Evolutionary conservation across 2,329 filamentous ascomycete species (phyloP).

Genomic region (Beauveria bassiana): DNA sequence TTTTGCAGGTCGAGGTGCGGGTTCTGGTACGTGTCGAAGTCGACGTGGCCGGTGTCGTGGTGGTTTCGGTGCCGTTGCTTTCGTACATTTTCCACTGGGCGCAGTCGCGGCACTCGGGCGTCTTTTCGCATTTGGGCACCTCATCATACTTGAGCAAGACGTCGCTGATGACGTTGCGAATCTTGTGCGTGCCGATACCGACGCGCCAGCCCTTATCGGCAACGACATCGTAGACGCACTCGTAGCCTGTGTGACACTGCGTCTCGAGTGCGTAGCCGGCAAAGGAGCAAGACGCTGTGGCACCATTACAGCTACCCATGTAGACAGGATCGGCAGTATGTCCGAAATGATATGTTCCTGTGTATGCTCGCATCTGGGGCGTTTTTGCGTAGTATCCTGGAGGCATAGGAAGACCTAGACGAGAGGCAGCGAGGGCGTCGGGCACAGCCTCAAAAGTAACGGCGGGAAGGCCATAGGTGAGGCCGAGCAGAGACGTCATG

Average conservation of each 20-base stretch:
- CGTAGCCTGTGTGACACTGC: slow-evolving; percentile 79
- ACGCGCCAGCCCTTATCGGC: slow-evolving; percentile 87
- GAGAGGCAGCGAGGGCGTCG: slow-evolving; percentile 76
- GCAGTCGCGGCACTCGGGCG: slow-evolving; percentile 80
- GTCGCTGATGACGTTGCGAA: slow-evolving; percentile 78
- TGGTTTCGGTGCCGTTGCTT: slow-evolving; percentile 78
- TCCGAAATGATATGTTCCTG: slow-evolving; percentile 82
- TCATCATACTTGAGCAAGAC: slow-evolving; percentile 77
- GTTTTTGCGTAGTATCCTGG: slow-evolving; percentile 65
- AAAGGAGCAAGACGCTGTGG: slow-evolving; percentile 80
- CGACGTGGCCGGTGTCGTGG: slow-evolving; percentile 39
- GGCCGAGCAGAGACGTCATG: slow-evolving; percentile 76
- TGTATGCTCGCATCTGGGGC: slow-evolving; percentile 64
- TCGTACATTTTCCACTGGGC: slow-evolving; percentile 91
- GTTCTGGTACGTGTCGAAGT: slow-evolving; percentile 56
- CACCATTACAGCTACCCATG: slow-evolving; percentile 87
- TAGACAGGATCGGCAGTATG: slow-evolving; percentile 94
- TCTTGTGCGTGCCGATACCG: slow-evolving; percentile 84
- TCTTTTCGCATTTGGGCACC: slow-evolving; percentile 68
- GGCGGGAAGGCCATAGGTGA: slow-evolving; percentile 86
- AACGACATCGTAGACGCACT: slow-evolving; percentile 90
- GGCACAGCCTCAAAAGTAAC: slow-evolving; percentile 91
- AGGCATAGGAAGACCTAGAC: slow-evolving; percentile 78
- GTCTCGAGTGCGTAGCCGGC: slow-evolving; percentile 92
- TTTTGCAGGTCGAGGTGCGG: slow-evolving; percentile 79